These are phyloP conservation scores for Ajuga chamaepitys DNA, from an alignment of 257 asterid species.

Conservation along the genomic window DNA sequence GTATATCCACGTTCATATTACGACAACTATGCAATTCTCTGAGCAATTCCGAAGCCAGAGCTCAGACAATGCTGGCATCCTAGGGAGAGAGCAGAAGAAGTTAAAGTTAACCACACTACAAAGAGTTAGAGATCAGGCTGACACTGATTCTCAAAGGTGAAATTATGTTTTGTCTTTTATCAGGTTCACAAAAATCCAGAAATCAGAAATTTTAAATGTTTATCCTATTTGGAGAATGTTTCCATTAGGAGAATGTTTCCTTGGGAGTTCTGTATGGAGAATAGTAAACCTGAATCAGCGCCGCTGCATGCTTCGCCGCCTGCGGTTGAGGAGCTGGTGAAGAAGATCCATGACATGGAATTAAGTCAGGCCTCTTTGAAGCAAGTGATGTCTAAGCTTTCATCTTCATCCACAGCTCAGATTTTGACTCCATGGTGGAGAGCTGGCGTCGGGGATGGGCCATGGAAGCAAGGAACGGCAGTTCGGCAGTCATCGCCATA, in stretches of 20 bases:
- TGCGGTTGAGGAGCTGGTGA: slow-evolving; percentile 73
- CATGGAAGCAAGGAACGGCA: slow-evolving; percentile 49
- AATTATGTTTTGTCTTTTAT: neutral
- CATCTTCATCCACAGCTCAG: slow-evolving; percentile 31
- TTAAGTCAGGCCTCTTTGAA: slow-evolving; percentile 73
- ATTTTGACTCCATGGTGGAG: slow-evolving; percentile 25
- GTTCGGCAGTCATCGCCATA: slow-evolving; percentile 69
- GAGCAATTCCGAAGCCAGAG: too few relatives aligned
- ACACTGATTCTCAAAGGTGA: slow-evolving; percentile 10
- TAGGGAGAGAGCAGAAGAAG: neutral
- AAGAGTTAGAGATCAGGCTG: slow-evolving; percentile 1
- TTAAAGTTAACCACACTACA: neutral
- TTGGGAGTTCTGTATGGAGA: slow-evolving; percentile 31
- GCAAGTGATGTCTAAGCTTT: slow-evolving; percentile 67
- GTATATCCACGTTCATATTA: too few relatives aligned
- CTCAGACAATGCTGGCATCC: slow-evolving; percentile 1
- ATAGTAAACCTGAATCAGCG: slow-evolving; percentile 18
- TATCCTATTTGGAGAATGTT: too few relatives aligned
- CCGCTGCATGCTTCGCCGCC: slow-evolving; percentile 24
- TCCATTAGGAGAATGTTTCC: too few relatives aligned
- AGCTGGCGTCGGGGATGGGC: slow-evolving; percentile 29
- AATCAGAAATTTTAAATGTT: too few relatives aligned
- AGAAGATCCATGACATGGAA: slow-evolving; percentile 83
- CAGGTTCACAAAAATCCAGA: too few relatives aligned
- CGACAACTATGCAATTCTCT: slow-evolving; percentile 17